Evolutionary conservation across 139 green algal genomes (phyloP).

Genomic region (Tetradesmus obliquus): DNA sequence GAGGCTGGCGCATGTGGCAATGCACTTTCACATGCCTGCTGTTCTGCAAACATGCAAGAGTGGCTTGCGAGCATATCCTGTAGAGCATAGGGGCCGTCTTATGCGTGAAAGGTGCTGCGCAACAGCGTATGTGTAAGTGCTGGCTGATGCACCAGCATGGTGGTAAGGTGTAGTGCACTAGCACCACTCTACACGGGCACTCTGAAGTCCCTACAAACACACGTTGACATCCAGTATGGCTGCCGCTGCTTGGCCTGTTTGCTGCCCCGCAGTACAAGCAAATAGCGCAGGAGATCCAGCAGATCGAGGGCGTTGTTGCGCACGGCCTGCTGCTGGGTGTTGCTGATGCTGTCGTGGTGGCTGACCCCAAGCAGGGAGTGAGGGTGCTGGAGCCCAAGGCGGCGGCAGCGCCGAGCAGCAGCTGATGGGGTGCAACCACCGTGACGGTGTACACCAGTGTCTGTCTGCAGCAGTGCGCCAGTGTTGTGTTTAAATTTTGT

Average conservation of each 20-base stretch:
- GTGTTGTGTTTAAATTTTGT: too few species aligned
- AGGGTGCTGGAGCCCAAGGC: slow-evolving; percentile 19
- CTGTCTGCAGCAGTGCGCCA: neutral
- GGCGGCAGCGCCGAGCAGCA: slow-evolving; percentile 4
- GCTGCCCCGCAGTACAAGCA: slow-evolving; percentile 50
- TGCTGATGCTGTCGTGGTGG: slow-evolving; percentile 45
- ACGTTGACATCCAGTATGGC: neutral
- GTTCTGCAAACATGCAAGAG: too few species aligned
- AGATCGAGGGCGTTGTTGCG: slow-evolving; percentile 63
- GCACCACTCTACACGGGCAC: too few species aligned
- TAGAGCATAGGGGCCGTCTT: too few species aligned
- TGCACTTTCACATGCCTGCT: too few species aligned
- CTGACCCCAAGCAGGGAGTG: slow-evolving; percentile 14
- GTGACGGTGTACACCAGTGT: neutral
- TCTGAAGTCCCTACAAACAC: neutral
- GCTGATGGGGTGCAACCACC: neutral
- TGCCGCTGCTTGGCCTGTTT: neutral
- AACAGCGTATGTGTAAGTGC: too few species aligned
- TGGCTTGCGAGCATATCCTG: too few species aligned
- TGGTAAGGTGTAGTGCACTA: too few species aligned
- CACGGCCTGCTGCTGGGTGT: slow-evolving; percentile 64
- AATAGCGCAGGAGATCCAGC: slow-evolving; percentile 63
- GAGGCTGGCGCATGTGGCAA: too few species aligned
- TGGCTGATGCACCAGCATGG: too few species aligned
- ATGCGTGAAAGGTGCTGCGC: too few species aligned